A percentile compares a stretch with the other conserved stretches of the same genome.
Evolutionary conservation across 768 basidiomycete genomes (phyloP).

Genomic region (Cystofilobasidium macerans): DNA sequence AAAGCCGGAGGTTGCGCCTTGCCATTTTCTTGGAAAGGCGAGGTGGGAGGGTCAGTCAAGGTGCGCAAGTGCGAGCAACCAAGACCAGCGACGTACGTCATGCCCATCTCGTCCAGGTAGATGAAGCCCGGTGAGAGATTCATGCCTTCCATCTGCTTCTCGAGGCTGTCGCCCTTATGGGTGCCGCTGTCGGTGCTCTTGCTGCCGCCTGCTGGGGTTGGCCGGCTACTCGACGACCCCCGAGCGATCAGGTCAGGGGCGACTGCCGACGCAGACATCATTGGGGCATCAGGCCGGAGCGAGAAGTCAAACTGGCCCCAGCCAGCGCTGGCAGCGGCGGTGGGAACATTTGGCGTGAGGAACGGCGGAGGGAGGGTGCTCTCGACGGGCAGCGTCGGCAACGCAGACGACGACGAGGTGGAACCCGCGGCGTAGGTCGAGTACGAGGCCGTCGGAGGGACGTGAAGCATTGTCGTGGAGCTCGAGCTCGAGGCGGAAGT

Average conservation of each 20-base stretch:
- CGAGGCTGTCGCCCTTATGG: constrained; percentile 30
- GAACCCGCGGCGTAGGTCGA: neutral
- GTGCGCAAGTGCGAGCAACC: neutral
- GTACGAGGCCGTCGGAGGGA: constrained; percentile 2
- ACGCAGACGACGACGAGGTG: neutral
- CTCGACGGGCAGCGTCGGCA: neutral
- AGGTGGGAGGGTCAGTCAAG: neutral
- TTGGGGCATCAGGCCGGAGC: neutral
- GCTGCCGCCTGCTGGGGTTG: too few relatives aligned
- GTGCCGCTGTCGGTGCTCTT: constrained; percentile 12
- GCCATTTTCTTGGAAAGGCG: constrained; percentile 22
- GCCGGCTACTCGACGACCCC: too few relatives aligned
- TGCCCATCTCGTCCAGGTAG: constrained; percentile 40
- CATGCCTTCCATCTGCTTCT: constrained; percentile 37
- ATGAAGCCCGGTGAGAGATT: constrained; percentile 35
- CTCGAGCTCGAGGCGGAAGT: neutral
- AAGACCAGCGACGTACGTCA: constrained; percentile 19
- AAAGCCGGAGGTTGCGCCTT: constrained; percentile 79
- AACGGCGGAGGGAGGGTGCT: neutral
- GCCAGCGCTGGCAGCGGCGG: neutral
- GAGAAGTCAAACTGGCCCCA: constrained; percentile 11
- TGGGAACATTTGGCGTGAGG: neutral
- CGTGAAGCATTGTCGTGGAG: constrained; percentile 1
- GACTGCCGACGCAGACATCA: neutral
- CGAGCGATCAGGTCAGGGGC: too few relatives aligned